A percentile compares a stretch with the other conserved stretches of the same genome.
Evolutionary conservation across 495 filamentous ascomycete genomes (phyloP).

Genomic region (Monascus purpureus): DNA sequence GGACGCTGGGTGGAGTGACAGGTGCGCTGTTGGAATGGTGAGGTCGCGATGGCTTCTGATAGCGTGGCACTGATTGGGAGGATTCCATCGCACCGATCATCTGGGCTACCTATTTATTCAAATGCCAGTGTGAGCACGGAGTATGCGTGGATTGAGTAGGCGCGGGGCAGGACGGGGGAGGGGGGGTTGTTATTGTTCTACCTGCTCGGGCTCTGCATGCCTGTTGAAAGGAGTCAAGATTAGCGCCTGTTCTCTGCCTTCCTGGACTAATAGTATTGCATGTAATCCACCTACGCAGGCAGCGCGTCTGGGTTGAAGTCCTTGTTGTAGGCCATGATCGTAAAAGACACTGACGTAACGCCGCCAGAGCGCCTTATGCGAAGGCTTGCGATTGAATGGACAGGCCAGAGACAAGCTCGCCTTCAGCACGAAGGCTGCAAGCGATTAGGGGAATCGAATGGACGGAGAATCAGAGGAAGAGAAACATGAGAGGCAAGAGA

Average conservation of each 20-base stretch:
- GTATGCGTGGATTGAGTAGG: background rate
- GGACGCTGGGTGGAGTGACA: background rate
- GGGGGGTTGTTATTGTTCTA: constrained; percentile 19
- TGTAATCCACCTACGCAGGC: constrained; percentile 57
- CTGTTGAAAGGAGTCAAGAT: constrained; percentile 28
- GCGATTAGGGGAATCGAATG: too few species aligned
- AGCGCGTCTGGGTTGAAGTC: constrained; percentile 93
- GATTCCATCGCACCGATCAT: constrained; percentile 32
- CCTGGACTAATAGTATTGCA: background rate
- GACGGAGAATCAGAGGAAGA: background rate
- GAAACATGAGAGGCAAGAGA: too few species aligned
- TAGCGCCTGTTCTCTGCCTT: background rate
- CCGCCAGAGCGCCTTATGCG: constrained; percentile 2
- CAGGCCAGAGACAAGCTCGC: background rate
- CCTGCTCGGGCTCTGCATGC: constrained; percentile 90
- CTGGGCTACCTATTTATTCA: constrained; percentile 34
- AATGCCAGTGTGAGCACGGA: constrained; percentile 2
- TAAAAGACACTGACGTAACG: constrained; percentile 17
- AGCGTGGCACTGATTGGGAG: background rate
- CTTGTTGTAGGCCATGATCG: constrained; percentile 82
- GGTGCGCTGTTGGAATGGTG: constrained; percentile 7
- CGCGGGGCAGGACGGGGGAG: background rate
- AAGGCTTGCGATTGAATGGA: too few species aligned
- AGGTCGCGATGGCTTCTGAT: background rate
- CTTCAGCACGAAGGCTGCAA: background rate